These are phyloP conservation scores for Aquanectria penicillioides DNA, from an alignment of 2,329 filamentous ascomycete genomes.

Conservation along the genomic window DNA sequence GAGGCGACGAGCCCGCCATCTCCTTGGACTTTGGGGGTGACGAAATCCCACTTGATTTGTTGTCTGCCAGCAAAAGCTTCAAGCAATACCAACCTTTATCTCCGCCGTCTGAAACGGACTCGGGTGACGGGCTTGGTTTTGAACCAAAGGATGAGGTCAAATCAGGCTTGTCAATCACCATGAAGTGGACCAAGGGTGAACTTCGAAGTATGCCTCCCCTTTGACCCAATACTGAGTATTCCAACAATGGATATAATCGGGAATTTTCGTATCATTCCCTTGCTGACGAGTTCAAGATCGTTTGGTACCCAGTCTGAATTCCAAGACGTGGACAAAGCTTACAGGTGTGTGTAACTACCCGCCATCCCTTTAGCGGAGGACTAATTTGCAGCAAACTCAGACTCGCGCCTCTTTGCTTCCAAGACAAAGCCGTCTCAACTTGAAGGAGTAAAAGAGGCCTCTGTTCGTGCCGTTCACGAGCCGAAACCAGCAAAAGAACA, in stretches of 20 bases:
- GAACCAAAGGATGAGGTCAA: neutral
- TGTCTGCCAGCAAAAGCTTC: neutral
- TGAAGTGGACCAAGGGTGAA: conserved; percentile 23
- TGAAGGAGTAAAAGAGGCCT: neutral
- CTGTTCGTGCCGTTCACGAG: neutral
- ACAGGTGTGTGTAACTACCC: neutral
- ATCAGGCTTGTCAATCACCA: neutral
- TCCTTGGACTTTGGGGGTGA: neutral
- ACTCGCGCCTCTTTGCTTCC: conserved; percentile 7
- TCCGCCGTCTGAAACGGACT: no score
- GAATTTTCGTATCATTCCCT: neutral
- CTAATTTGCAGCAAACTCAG: neutral
- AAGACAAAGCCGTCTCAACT: neutral
- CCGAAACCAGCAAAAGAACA: neutral
- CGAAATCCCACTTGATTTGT: neutral
- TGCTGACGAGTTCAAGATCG: conserved; percentile 9
- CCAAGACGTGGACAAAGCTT: conserved; percentile 17
- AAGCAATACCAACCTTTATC: no score
- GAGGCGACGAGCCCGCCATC: neutral
- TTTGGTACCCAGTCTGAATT: neutral
- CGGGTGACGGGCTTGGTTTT: no score
- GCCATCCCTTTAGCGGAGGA: neutral
- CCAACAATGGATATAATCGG: neutral
- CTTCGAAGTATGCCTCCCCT: conserved; percentile 8
- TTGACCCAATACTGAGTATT: no score